These are phyloP conservation scores for Ilyonectria sp. DNA, from an alignment of 2,329 filamentous ascomycete genomes.

Conservation along the genomic window DNA sequence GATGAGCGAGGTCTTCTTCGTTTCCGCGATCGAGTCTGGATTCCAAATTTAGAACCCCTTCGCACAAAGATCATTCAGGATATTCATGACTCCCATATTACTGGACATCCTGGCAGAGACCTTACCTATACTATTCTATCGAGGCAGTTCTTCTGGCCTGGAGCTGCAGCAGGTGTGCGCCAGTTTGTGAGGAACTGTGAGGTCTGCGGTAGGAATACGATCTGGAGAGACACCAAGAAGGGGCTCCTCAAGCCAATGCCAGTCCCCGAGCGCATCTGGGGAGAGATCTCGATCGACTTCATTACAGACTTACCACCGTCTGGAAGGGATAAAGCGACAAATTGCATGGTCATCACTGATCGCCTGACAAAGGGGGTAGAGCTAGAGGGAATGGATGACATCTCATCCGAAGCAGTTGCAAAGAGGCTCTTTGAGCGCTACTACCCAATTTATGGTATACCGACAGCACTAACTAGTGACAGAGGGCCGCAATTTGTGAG, in stretches of 20 bases:
- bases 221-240: constrained; percentile 11
- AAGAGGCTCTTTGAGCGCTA: too few species aligned
- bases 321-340: not conserved
- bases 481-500: not conserved
- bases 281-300: constrained; percentile 3
- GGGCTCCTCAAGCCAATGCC: constrained; percentile 4
- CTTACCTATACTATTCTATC: not conserved
- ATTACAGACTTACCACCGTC: constrained; percentile 4
- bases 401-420: too few species aligned
- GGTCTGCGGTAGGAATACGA: not conserved
- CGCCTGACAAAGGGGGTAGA: not conserved
- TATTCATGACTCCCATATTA: not conserved
- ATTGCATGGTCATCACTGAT: not conserved
- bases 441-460: not conserved
- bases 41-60: not conserved
- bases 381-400: too few species aligned
- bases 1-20: not conserved
- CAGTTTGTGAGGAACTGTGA: not conserved
- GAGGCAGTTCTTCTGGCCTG: not conserved
- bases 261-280: not conserved
- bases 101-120: not conserved
- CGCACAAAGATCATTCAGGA: not conserved
- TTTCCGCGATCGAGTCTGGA: not conserved
- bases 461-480: not conserved
- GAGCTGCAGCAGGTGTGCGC: not conserved